These are phyloP conservation scores for Candida cerambycidarum DNA, from an alignment of 805 yeast species.

Conservation along the genomic window DNA sequence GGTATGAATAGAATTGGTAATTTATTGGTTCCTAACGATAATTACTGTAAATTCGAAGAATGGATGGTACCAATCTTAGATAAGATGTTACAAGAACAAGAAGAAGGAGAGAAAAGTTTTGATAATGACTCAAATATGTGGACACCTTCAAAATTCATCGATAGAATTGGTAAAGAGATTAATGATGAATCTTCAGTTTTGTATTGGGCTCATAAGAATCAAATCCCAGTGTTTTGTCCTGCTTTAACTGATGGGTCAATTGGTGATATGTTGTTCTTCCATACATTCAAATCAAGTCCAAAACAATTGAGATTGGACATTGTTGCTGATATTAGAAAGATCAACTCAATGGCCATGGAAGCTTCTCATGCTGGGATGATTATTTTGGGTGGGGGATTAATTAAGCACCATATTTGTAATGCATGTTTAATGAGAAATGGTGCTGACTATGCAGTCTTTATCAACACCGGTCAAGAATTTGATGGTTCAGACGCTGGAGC, in stretches of 20 bases:
- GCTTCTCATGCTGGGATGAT: constrained; percentile 95
- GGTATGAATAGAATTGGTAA: constrained; percentile 99
- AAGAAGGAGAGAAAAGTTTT: constrained; percentile 56
- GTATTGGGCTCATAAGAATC: constrained; percentile 97
- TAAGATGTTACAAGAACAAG: constrained; percentile 85
- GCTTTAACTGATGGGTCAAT: constrained; percentile 97
- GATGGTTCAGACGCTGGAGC: constrained; percentile 99
- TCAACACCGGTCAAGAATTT: constrained; percentile 97
- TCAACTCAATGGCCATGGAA: constrained; percentile 93
- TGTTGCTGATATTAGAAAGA: constrained; percentile 88
- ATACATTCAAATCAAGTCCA: constrained; percentile 93
- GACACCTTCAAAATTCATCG: constrained; percentile 93
- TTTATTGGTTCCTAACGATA: constrained; percentile 94
- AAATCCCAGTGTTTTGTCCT: constrained; percentile 96
- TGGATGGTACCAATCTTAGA: constrained; percentile 97
- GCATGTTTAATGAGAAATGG: constrained; percentile 99
- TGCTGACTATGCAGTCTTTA: constrained; percentile 95
- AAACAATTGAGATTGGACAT: constrained; percentile 86
- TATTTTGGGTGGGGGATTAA: constrained; percentile 92
- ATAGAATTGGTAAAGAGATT: constrained; percentile 92
- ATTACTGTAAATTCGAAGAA: constrained; percentile 96
- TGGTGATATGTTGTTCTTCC: constrained; percentile 99
- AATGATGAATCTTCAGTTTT: constrained; percentile 90
- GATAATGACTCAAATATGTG: constrained; percentile 63
- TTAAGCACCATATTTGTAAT: constrained; percentile 96